Conservation (phyloP, 306 rosid genomes). For the Prosopis cineraria region DNA sequence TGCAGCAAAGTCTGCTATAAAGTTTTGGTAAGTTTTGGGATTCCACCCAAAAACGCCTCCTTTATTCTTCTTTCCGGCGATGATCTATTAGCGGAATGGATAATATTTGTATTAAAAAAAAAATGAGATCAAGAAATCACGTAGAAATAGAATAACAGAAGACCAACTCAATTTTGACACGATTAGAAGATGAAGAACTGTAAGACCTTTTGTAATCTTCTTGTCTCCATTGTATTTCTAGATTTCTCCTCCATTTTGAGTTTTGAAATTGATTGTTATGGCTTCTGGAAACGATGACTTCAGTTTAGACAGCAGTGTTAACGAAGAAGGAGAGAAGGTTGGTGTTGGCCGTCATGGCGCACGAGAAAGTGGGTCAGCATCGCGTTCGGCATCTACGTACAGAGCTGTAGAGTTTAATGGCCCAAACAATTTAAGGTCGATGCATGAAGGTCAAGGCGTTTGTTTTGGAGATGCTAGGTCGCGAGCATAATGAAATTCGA, state of each 20-base stretch:
- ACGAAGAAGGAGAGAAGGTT: conserved; percentile 11
- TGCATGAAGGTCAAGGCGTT: too few relatives aligned
- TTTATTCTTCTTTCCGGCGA: not conserved
- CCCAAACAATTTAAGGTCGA: not conserved
- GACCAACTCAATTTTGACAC: not conserved
- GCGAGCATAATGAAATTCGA: not conserved
- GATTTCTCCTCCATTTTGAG: not conserved
- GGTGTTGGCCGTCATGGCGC: conserved; percentile 18
- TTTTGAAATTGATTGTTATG: not conserved
- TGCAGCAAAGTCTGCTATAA: too few relatives aligned
- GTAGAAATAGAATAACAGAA: conserved; percentile 15
- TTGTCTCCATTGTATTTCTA: not conserved
- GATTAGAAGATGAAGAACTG: conserved; percentile 58
- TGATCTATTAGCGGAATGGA: too few relatives aligned
- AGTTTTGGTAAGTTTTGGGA: conserved; percentile 32
- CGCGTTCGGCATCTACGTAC: not conserved
- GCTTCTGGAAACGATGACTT: not conserved
- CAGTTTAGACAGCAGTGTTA: not conserved
- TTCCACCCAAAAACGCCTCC: not conserved
- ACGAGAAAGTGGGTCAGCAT: not conserved
- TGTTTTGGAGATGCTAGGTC: conserved; percentile 28
- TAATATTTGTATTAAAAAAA: not conserved
- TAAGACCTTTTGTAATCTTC: too few relatives aligned
- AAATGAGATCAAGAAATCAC: conserved; percentile 7
- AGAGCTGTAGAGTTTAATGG: not conserved